Evolutionary conservation across 495 filamentous ascomycete species (phyloP).

Genomic region (Trichoderma erinaceum): DNA sequence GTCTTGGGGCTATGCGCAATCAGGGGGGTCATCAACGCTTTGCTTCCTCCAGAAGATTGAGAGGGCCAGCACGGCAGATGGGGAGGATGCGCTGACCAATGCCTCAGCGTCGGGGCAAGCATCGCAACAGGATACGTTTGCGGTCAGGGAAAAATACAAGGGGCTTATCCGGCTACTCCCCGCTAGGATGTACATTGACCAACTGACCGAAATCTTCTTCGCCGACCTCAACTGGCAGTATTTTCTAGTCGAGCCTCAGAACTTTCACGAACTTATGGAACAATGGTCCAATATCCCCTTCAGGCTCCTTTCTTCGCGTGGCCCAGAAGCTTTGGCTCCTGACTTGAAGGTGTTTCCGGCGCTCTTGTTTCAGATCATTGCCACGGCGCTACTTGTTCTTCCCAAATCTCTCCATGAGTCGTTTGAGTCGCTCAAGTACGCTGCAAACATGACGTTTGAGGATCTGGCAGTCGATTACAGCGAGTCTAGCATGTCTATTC

Average conservation of each 20-base stretch:
- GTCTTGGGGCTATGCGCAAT: constrained; percentile 44
- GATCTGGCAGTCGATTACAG: constrained; percentile 54
- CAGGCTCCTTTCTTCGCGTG: constrained; percentile 34
- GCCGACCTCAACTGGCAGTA: constrained; percentile 55
- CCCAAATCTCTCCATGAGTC: constrained; percentile 27
- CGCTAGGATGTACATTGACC: constrained; percentile 43
- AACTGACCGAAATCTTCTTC: constrained; percentile 51
- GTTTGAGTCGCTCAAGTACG: constrained; percentile 49
- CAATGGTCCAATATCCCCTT: constrained; percentile 47
- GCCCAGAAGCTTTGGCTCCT: constrained; percentile 34
- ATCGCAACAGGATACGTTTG: constrained; percentile 24
- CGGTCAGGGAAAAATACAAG: constrained; percentile 46
- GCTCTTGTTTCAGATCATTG: constrained; percentile 51
- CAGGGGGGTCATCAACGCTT: constrained; percentile 36
- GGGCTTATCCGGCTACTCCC: constrained; percentile 48
- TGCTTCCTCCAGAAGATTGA: constrained; percentile 48
- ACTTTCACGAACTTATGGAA: constrained; percentile 43
- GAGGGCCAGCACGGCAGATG: constrained; percentile 20
- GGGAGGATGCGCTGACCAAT: constrained; percentile 19
- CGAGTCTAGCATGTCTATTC: constrained; percentile 47
- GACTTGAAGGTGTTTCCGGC: constrained; percentile 50
- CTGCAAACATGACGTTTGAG: constrained; percentile 54
- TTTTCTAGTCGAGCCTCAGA: constrained; percentile 45
- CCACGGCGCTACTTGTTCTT: constrained; percentile 48
- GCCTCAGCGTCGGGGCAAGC: background rate